Evolutionary conservation across 2,329 filamentous ascomycete genomes (phyloP).

Genomic region (Microcera coccophila): DNA sequence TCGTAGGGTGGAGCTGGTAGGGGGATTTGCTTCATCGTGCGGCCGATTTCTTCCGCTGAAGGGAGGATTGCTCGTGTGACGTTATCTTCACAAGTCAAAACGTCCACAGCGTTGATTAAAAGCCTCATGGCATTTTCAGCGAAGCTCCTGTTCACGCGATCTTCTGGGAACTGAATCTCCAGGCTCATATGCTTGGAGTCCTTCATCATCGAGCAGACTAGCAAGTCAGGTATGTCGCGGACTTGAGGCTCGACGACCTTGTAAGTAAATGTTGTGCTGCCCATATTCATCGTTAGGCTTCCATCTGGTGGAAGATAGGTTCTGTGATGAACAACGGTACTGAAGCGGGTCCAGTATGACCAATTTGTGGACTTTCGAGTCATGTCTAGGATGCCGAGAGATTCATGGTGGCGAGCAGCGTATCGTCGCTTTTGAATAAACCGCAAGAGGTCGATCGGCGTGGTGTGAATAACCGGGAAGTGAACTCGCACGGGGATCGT

Average conservation of each 20-base stretch:
- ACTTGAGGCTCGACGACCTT: conserved; percentile 38
- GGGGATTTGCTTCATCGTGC: conserved; percentile 40
- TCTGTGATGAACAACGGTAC: conserved; percentile 52
- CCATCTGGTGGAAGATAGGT: conserved; percentile 28
- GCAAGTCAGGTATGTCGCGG: conserved; percentile 43
- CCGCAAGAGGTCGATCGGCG: conserved; percentile 47
- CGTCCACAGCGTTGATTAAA: conserved; percentile 43
- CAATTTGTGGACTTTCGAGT: conserved; percentile 52
- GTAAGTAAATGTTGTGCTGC: conserved; percentile 44
- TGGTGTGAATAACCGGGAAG: conserved; percentile 41
- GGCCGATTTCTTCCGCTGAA: conserved; percentile 37
- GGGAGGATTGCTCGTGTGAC: conserved; percentile 46
- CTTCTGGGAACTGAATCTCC: conserved; percentile 44
- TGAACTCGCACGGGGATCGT: conserved; percentile 47
- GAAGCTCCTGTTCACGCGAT: conserved; percentile 39
- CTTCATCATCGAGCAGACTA: conserved; percentile 40
- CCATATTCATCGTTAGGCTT: conserved; percentile 42
- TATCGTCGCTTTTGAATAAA: conserved; percentile 48
- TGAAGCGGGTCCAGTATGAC: conserved; percentile 52
- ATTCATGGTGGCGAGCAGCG: conserved; percentile 46
- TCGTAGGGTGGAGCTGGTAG: conserved; percentile 26
- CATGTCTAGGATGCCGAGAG: conserved; percentile 49
- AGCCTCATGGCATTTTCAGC: conserved; percentile 44
- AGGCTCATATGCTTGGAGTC: conserved; percentile 38
- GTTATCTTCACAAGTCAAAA: conserved; percentile 43